A percentile compares a stretch with the other conserved stretches of the same genome.
Conservation (phyloP, 2,329 filamentous ascomycete genomes). For the Exophiala mesophila region DNA sequence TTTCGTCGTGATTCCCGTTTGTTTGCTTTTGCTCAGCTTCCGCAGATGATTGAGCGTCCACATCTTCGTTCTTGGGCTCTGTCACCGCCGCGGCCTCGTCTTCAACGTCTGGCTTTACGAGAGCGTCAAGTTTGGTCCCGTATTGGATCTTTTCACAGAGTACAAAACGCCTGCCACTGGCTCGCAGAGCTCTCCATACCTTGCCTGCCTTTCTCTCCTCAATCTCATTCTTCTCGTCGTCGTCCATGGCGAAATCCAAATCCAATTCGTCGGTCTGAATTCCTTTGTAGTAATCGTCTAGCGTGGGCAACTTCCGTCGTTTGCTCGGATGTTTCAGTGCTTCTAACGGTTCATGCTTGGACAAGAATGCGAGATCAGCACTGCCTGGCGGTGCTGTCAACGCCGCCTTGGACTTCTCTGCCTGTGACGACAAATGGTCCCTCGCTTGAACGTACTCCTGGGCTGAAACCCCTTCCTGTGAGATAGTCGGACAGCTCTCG, state of each 20-base stretch:
- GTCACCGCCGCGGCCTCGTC: slow-evolving; percentile 4
- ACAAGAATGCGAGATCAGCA: slow-evolving; percentile 72
- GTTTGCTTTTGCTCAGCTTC: slow-evolving; percentile 1
- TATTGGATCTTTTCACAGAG: slow-evolving; percentile 85
- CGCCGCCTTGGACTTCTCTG: slow-evolving; percentile 66
- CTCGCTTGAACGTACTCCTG: slow-evolving; percentile 67
- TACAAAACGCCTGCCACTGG: slow-evolving; percentile 59
- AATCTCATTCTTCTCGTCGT: slow-evolving; percentile 55
- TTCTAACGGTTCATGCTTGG: slow-evolving; percentile 62
- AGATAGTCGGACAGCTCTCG: slow-evolving; percentile 84
- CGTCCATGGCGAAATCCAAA: slow-evolving; percentile 69
- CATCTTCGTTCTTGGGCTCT: slow-evolving; percentile 6
- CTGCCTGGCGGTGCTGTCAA: slow-evolving; percentile 62
- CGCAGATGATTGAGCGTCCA: too few species aligned
- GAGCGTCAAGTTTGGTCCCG: slow-evolving; percentile 59
- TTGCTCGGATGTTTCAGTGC: slow-evolving; percentile 61
- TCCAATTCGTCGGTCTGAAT: slow-evolving; percentile 81
- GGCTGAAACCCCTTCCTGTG: slow-evolving; percentile 65
- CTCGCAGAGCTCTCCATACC: slow-evolving; percentile 81
- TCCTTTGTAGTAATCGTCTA: slow-evolving; percentile 65
- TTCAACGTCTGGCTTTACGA: slow-evolving; percentile 13
- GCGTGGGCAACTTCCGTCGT: slow-evolving; percentile 64
- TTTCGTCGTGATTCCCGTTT: neutral
- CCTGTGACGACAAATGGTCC: slow-evolving; percentile 58
- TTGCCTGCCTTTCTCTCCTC: slow-evolving; percentile 77